Percentiles rank a stretch among this genome's conserved stretches.
These are phyloP conservation scores for Breviolum minutum DNA, from an alignment of 73 alveolate species.

Conservation along the genomic window DNA sequence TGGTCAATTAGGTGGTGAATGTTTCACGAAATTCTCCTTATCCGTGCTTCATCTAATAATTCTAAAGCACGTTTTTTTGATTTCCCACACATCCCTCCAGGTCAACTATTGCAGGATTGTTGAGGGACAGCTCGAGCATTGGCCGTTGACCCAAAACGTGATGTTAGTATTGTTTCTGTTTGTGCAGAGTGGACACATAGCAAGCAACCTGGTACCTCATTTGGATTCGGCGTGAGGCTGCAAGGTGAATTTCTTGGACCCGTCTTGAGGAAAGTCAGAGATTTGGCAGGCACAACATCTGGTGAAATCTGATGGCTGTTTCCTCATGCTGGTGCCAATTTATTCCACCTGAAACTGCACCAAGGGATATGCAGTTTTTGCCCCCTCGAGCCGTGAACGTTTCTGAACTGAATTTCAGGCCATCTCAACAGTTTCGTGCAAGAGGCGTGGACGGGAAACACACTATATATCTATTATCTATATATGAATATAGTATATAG, in stretches of 20 bases:
- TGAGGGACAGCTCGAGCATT: conserved; percentile 52
- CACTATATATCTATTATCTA: too few species aligned
- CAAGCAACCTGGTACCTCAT: background rate
- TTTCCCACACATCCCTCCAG: background rate
- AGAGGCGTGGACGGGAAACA: background rate
- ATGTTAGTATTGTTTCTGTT: too few species aligned
- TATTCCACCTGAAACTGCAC: too few species aligned
- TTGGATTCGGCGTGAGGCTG: conserved; percentile 13
- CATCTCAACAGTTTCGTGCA: background rate
- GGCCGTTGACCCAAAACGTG: background rate
- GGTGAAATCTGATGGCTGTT: background rate
- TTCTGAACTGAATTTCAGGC: background rate
- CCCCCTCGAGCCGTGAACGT: too few species aligned
- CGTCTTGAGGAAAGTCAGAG: conserved; percentile 40
- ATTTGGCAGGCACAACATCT: conserved; percentile 18
- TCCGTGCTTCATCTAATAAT: too few species aligned
- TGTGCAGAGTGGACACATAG: too few species aligned
- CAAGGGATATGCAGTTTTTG: too few species aligned
- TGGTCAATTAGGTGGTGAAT: too few species aligned
- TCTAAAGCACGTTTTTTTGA: background rate
- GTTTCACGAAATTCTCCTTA: too few species aligned
- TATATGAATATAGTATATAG: too few species aligned
- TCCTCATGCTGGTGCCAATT: background rate
- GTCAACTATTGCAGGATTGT: conserved; percentile 22
- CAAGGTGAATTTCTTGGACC: conserved; percentile 75